A percentile compares a stretch with the other conserved stretches of the same genome.
Conservation (phyloP, 106 monocot species). For the Allium cepa region DNA sequence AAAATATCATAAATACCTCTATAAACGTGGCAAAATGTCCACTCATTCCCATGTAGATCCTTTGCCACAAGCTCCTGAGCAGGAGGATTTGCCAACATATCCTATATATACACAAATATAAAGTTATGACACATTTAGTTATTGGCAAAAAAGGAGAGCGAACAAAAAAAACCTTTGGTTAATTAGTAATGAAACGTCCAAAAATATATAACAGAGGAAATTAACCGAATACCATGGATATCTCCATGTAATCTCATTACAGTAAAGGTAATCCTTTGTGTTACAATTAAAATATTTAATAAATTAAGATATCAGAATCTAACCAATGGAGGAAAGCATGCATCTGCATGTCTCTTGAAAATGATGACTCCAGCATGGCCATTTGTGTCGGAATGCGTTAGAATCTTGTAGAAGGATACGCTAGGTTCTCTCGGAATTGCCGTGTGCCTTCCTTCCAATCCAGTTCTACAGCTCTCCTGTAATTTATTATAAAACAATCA, state of each 20-base stretch:
- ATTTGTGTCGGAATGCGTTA: constrained; percentile 21
- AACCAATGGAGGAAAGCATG: constrained; percentile 26
- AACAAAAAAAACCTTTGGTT: not conserved
- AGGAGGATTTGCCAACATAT: constrained; percentile 23
- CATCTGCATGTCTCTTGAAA: constrained; percentile 19
- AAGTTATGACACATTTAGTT: not conserved
- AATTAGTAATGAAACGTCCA: not conserved
- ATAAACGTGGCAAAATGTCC: constrained; percentile 26
- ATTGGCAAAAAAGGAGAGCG: not conserved
- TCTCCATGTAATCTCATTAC: too few relatives aligned
- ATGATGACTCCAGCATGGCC: constrained; percentile 18
- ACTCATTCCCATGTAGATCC: constrained; percentile 20
- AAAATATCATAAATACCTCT: constrained; percentile 13
- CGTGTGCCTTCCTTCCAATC: constrained; percentile 1
- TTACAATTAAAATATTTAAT: not conserved
- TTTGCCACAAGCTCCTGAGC: constrained; percentile 19
- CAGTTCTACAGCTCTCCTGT: not conserved
- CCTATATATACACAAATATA: constrained; percentile 1
- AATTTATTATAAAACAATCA: not conserved
- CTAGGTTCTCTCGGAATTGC: not conserved
- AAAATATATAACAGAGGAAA: not conserved
- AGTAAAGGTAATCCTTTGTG: not conserved
- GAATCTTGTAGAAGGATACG: constrained; percentile 18
- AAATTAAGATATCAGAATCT: constrained; percentile 3
- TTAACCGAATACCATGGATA: too few relatives aligned